phyloP scores from a whole-genome alignment of 208 protist genomes.

The Blechomonas ayalai region DNA sequence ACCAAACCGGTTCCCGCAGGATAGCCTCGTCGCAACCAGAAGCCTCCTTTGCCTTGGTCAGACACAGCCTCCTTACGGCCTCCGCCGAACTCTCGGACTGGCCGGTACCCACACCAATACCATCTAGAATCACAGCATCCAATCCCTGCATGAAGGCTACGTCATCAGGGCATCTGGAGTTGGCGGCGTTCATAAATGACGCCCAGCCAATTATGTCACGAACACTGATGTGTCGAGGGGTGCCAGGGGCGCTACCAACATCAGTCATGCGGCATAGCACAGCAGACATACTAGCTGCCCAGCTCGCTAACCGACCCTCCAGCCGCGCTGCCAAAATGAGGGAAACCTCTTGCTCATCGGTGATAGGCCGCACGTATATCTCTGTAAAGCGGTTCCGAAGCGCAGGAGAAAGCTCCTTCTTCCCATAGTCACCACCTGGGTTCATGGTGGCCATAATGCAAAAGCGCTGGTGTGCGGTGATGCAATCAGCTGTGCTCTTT shows the following conservation, averaged over 20 bases:
- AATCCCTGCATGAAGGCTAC: conserved; percentile 94
- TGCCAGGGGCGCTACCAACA: conserved; percentile 22
- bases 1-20: conserved; percentile 54
- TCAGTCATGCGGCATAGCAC: conserved; percentile 60
- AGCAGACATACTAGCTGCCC: conserved; percentile 68
- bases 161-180: conserved; percentile 43
- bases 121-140: conserved; percentile 95
- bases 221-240: conserved; percentile 83
- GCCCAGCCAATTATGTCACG: conserved; percentile 96
- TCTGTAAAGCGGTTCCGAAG: conserved; percentile 99
- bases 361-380: conserved; percentile 96
- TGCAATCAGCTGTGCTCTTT: conserved; percentile 90
- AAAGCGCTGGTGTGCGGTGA: conserved; percentile 89
- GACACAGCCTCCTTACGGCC: conserved; percentile 7
- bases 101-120: conserved; percentile 86
- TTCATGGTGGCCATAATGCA: conserved; percentile 99
- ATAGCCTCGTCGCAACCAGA: conserved; percentile 14
- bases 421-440: conserved; percentile 99
- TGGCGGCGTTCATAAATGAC: conserved; percentile 91
- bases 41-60: conserved; percentile 6
- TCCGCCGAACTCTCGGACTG: conserved; percentile 38
- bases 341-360: conserved; percentile 86
- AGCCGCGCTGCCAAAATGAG: conserved; percentile 89
- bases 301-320: conserved; percentile 22
- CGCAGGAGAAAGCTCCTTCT: conserved; percentile 99